phyloP scores from a whole-genome alignment of 2,329 filamentous ascomycete genomes.

The Diaporthe capsici region DNA sequence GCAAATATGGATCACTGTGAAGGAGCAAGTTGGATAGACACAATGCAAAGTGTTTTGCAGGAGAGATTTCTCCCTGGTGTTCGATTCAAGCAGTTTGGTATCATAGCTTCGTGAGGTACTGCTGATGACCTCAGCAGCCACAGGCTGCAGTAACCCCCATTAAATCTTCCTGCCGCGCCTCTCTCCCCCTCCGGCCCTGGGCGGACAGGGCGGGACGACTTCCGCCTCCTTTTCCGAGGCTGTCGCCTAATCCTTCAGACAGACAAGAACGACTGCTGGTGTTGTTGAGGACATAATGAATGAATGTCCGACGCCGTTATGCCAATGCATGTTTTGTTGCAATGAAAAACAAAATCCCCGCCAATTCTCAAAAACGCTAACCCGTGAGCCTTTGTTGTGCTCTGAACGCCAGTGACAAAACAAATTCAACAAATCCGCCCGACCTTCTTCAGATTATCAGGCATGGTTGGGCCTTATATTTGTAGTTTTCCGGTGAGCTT shows the following conservation, averaged over 20 bases:
- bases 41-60: neutral
- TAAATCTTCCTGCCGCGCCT: slow-evolving; percentile 10
- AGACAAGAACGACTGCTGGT: slow-evolving; percentile 19
- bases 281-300: slow-evolving; percentile 32
- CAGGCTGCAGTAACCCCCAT: slow-evolving; percentile 17
- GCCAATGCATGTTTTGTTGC: slow-evolving; percentile 28
- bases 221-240: slow-evolving; percentile 12
- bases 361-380: slow-evolving; percentile 11
- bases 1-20: neutral
- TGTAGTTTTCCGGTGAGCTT: slow-evolving; percentile 41
- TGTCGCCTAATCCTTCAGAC: slow-evolving; percentile 19
- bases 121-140: slow-evolving; percentile 34
- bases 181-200: neutral
- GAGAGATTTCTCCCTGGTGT: slow-evolving; percentile 1
- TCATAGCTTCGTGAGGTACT: slow-evolving; percentile 40
- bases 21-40: neutral
- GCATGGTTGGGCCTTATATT: slow-evolving; percentile 1
- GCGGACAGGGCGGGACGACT: neutral
- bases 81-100: slow-evolving; percentile 38
- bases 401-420: slow-evolving; percentile 27
- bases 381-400: slow-evolving; percentile 12
- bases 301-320: slow-evolving; percentile 36
- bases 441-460: neutral
- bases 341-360: neutral
- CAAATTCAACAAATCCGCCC: slow-evolving; percentile 1